A percentile compares a stretch with the other conserved stretches of the same genome.
These are phyloP conservation scores for Hypomontagnella monticulosa DNA, from an alignment of 495 filamentous ascomycete genomes.

Conservation along the genomic window DNA sequence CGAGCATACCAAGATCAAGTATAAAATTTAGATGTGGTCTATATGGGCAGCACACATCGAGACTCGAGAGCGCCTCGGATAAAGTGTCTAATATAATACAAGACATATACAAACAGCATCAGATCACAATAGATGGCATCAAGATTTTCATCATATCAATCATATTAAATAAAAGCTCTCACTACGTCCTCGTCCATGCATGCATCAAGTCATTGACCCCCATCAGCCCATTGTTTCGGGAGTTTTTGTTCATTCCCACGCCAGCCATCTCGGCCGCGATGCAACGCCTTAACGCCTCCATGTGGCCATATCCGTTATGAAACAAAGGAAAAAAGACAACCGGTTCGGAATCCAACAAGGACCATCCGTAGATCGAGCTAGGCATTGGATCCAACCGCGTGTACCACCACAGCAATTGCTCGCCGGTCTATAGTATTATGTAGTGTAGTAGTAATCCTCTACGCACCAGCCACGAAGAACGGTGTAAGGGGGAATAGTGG, in stretches of 20 bases:
- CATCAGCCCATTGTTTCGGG: neutral
- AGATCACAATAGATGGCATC: constrained; percentile 14
- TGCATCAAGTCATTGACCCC: constrained; percentile 30
- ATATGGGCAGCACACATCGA: no score
- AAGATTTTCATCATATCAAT: constrained; percentile 30
- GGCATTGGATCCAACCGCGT: constrained; percentile 11
- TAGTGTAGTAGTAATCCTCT: constrained; percentile 10
- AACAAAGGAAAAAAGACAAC: constrained; percentile 10
- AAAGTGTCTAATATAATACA: no score
- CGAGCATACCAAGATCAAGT: no score
- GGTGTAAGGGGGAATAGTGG: neutral
- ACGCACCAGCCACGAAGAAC: constrained; percentile 1
- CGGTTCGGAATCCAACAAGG: constrained; percentile 14
- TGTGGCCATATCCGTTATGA: constrained; percentile 18
- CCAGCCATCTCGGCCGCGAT: neutral
- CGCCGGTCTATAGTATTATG: constrained; percentile 29
- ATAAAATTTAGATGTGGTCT: no score
- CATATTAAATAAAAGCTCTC: neutral
- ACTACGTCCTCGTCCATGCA: constrained; percentile 24
- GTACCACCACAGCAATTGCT: constrained; percentile 32
- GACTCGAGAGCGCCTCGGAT: no score
- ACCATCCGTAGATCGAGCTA: neutral
- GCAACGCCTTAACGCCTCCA: constrained; percentile 24
- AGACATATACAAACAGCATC: neutral
- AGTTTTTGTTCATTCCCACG: constrained; percentile 6